Evolutionary conservation across 2,329 filamentous ascomycete genomes (phyloP), one percentile per base, ranked within the genome.

Genomic region (Blumeria graminis): DNA sequence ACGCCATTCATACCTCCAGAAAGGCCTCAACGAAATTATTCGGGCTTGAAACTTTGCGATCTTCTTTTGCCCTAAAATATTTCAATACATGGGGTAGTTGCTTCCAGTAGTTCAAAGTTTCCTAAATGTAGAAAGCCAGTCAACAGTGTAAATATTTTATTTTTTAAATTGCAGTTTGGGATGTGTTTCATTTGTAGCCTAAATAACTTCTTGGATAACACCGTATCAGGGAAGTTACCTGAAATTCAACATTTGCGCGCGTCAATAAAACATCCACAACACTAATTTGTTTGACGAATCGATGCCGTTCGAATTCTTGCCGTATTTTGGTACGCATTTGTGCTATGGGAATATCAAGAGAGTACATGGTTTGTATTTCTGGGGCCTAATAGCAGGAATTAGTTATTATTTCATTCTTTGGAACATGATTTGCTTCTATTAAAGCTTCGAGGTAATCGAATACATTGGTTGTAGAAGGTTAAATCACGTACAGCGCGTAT

Each of bases 71-170:
- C 68, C 89, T 81, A 77, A 96, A 98, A 72, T 94, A 98, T 65
- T 92, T 88, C 78, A 98, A 87, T 63, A 98, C 78, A 69, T 98
- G 92, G 61, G 85, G 85, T 60, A 89, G 76, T 72, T 98, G 92
- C 72, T 95, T 94, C 92, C 92, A 98, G 76, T 85, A 98, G 74
- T 98, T 98, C 76, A 98, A 80, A 56, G 86, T 98, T 76, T 98
- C 92, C 89, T 95, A 64, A 13, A 28, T 36, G 13, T 28, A 28
- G 22, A 28, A 1, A 28, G 4, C 4, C 22, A 28, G 22, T 4
- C 22, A 28, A 28, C 22, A 28, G 22, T 28, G 32, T 8, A 13
- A 13, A 6, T 13, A 8, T 18, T 13, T 57, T 56, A 50, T 48
- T 46, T 46, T 28, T 28, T 28, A 28, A 28, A 28, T 28, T 28